These are phyloP conservation scores for Gossypium herbaceum DNA, from an alignment of 345 rosid genomes.

Conservation along the genomic window DNA sequence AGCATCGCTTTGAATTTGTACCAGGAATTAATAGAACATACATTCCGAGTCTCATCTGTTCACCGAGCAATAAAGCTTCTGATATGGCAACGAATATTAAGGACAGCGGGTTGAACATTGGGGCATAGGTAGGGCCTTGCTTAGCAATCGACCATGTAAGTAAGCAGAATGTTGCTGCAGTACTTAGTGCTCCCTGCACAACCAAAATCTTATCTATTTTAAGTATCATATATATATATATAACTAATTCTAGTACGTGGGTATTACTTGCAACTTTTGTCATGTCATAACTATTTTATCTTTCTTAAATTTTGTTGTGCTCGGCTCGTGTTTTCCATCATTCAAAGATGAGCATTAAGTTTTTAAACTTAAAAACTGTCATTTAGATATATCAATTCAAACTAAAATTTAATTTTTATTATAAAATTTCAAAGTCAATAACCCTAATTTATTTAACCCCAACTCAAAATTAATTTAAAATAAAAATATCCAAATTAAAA, in stretches of 20 bases:
- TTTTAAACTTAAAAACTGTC: no score
- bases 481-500: no score
- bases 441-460: no score
- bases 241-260: not conserved
- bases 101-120: constrained; percentile 51
- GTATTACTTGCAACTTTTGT: no score
- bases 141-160: constrained; percentile 30
- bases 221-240: not conserved
- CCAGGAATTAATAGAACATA: constrained; percentile 6
- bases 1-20: not conserved
- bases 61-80: constrained; percentile 36
- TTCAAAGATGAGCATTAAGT: no score
- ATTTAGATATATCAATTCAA: no score
- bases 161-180: constrained; percentile 39
- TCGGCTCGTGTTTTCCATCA: no score
- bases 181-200: constrained; percentile 40
- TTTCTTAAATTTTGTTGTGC: no score
- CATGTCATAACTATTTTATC: no score
- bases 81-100: constrained; percentile 38
- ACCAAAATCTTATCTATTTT: not conserved
- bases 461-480: no score
- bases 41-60: constrained; percentile 34
- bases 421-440: no score
- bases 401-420: no score
- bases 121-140: constrained; percentile 48